Evolutionary conservation across 305 asterid species (phyloP).

Genomic region (Fraxinus velutina): DNA sequence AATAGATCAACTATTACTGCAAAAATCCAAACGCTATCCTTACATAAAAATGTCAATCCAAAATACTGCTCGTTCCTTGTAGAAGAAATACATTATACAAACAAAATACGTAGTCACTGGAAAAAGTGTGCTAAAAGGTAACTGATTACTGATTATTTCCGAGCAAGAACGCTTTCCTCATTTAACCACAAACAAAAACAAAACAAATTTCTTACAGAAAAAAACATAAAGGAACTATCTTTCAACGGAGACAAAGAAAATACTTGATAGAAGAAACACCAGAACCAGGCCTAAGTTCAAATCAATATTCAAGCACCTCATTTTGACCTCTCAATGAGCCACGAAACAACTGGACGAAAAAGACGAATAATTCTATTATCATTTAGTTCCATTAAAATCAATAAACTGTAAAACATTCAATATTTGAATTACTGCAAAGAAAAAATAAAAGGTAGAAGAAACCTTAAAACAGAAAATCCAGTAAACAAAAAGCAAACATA

Average conservation of each 20-base stretch:
- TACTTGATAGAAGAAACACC: conserved; percentile 59
- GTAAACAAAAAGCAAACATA: conserved; percentile 12
- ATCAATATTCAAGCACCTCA: conserved; percentile 38
- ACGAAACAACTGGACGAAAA: conserved; percentile 22
- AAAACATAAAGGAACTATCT: not conserved
- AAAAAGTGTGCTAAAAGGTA: not conserved
- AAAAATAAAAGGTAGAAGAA: not conserved
- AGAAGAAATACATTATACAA: not conserved
- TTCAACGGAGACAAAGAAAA: conserved; percentile 13
- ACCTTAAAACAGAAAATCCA: conserved; percentile 4
- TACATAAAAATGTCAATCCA: conserved; percentile 7
- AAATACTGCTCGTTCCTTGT: conserved; percentile 4
- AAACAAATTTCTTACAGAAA: not conserved
- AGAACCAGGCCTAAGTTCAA: conserved; percentile 36
- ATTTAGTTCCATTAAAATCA: conserved; percentile 14
- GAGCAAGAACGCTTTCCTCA: not conserved
- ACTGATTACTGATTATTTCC: conserved; percentile 2
- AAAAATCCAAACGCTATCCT: not conserved
- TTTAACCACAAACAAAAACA: not conserved
- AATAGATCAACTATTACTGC: not conserved
- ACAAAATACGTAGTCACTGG: not conserved
- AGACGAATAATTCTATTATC: conserved; percentile 7
- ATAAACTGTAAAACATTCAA: conserved; percentile 2
- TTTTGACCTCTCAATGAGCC: conserved; percentile 27
- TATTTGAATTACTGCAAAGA: not conserved